phyloP scores from a whole-genome alignment of 2,329 filamentous ascomycete genomes.

The Pestalotiopsis sp. region DNA sequence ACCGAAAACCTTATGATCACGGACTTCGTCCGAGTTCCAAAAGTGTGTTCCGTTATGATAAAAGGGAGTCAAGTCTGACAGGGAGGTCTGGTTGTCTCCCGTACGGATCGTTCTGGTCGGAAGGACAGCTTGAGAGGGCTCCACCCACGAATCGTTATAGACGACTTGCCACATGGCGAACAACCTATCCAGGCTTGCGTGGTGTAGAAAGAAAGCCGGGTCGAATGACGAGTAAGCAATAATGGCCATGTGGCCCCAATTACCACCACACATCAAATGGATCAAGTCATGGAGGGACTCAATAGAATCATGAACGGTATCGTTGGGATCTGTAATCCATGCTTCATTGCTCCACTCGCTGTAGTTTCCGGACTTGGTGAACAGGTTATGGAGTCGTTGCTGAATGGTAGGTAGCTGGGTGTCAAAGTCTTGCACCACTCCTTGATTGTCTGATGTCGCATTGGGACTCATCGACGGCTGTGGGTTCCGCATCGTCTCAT shows the following conservation, averaged over 20 bases:
- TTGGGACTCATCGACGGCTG: slow-evolving; percentile 37
- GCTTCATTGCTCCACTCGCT: slow-evolving; percentile 71
- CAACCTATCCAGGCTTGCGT: slow-evolving; percentile 74
- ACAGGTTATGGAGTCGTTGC: slow-evolving; percentile 67
- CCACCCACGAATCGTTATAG: slow-evolving; percentile 69
- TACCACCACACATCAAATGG: slow-evolving; percentile 58
- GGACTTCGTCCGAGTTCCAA: slow-evolving; percentile 68
- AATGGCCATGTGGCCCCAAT: slow-evolving; percentile 66
- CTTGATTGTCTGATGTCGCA: slow-evolving; percentile 61
- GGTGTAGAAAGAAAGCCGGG: slow-evolving; percentile 78
- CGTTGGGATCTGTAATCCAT: slow-evolving; percentile 52
- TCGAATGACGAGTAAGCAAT: slow-evolving; percentile 77
- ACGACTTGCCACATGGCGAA: slow-evolving; percentile 79
- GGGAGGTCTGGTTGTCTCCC: slow-evolving; percentile 56
- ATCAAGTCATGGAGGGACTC: slow-evolving; percentile 68
- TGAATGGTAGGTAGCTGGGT: slow-evolving; percentile 57
- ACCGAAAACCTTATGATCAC: slow-evolving; percentile 64
- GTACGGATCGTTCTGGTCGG: slow-evolving; percentile 63
- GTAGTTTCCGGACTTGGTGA: slow-evolving; percentile 70
- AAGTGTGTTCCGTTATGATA: slow-evolving; percentile 62
- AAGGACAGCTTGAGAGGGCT: slow-evolving; percentile 54
- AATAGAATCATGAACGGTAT: slow-evolving; percentile 62
- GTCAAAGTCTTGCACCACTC: slow-evolving; percentile 55
- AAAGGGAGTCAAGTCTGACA: slow-evolving; percentile 69
- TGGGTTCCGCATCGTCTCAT: slow-evolving; percentile 62